Percentiles rank a stretch among this genome's conserved stretches.
These are phyloP conservation scores for Lipomyces orientalis DNA, from an alignment of 805 yeast species.

Conservation along the genomic window DNA sequence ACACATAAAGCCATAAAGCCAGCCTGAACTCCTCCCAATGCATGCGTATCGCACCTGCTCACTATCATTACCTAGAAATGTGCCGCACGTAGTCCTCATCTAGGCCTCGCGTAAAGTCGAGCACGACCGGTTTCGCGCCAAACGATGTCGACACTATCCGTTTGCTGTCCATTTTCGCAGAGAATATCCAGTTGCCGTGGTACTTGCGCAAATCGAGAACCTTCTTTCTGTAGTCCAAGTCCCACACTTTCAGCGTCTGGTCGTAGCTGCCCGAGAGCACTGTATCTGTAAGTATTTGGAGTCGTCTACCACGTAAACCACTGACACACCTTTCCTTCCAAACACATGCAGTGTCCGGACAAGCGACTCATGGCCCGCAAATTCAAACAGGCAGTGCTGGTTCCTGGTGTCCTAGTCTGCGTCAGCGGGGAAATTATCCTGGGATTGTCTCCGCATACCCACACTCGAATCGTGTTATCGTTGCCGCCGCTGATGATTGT, in stretches of 20 bases:
- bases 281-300: background rate
- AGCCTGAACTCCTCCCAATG: background rate
- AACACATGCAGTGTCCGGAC: slow-evolving; percentile 59
- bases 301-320: background rate
- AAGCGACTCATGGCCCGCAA: slow-evolving; percentile 82
- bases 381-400: slow-evolving; percentile 71
- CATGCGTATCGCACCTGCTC: background rate
- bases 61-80: background rate
- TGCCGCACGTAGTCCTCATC: slow-evolving; percentile 37
- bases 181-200: slow-evolving; percentile 47
- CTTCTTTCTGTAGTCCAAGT: slow-evolving; percentile 40
- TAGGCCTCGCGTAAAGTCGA: slow-evolving; percentile 45
- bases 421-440: background rate
- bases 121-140: slow-evolving; percentile 44
- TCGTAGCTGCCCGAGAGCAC: slow-evolving; percentile 49
- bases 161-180: slow-evolving; percentile 43
- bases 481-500: slow-evolving; percentile 83
- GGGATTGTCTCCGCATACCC: slow-evolving; percentile 50
- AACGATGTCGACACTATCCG: slow-evolving; percentile 46
- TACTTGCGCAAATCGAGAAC: slow-evolving; percentile 41
- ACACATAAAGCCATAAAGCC: background rate
- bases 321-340: slow-evolving; percentile 30
- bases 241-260: slow-evolving; percentile 48
- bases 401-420: slow-evolving; percentile 58
- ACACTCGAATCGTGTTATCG: slow-evolving; percentile 83